Evolutionary conservation across 1,284 basidiomycete species (phyloP), one percentile per base, ranked within the genome.

Genomic region (Peniophora sp.): DNA sequence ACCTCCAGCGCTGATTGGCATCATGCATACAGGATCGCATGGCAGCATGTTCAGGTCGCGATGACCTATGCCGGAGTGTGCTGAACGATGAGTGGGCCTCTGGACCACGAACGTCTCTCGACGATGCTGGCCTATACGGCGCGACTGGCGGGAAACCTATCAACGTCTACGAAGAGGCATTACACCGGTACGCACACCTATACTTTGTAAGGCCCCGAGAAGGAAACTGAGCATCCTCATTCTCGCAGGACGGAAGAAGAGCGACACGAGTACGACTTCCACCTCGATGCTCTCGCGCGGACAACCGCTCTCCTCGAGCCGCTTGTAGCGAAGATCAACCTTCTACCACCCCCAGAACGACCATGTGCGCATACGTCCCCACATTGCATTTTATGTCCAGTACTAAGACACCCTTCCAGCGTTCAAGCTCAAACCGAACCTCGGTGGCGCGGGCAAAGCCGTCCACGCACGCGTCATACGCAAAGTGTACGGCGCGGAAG

Each of bases 191-290:
- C 12, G 27, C 12, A 32, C 12, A 32, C 12, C 27, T 32, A 6
- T 12, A 32, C n/a, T n/a, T 32, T 32, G 12, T 6, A 6, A 32
- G 12, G 27, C 27, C 5, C 12, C 5, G 5, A 32, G 27, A 12
- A 32, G 27, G 27, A 32, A 32, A 32, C n/a, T n/a, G n/a, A n/a
- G n/a, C n/a, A n/a, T n/a, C n/a, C n/a, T n/a, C n/a, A n/a, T n/a
- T n/a, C 27, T 12, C 12, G 27, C 27, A 32, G 27, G 45, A 91
- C 88, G 49, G 96, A 99, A 64, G 96, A 99, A 66, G 97, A 99
- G 67, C 84, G 96, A 10, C 96, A 98, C 69, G 96, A 98, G 68
- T 99, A 98, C 66, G 96, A 98, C 68, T 99, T 97, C 73, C 93
- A 99, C 67, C 93, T 98, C 61, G 96, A 98, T 64, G 96, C 94